Percentiles rank a stretch among this genome's conserved stretches.
These are phyloP conservation scores for Phytophthora agathidicida DNA, from an alignment of 352 stramenopile species.

Conservation along the genomic window DNA sequence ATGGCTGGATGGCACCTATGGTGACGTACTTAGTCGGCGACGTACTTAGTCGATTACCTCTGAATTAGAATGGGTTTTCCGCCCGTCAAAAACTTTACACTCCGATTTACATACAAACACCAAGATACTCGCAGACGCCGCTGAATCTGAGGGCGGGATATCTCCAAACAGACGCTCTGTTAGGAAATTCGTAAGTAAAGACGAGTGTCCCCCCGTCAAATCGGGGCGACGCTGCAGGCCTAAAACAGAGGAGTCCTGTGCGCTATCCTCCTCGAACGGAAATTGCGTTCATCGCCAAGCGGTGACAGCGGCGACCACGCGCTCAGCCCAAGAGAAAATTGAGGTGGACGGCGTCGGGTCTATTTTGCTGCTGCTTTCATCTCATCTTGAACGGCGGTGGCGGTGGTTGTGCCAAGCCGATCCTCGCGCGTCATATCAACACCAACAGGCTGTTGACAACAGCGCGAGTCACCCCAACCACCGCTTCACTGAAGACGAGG, in stretches of 20 bases:
- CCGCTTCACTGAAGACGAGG: background rate
- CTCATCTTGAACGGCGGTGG: background rate
- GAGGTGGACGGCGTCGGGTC: constrained; percentile 12
- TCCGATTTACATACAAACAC: too few relatives aligned
- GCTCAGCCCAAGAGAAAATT: constrained; percentile 7
- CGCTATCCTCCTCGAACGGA: constrained; percentile 1
- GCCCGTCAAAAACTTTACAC: too few relatives aligned
- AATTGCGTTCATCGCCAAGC: too few relatives aligned
- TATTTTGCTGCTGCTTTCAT: constrained; percentile 4
- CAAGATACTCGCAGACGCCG: too few relatives aligned
- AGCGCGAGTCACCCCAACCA: constrained; percentile 1
- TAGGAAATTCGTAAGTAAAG: too few relatives aligned
- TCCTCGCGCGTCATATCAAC: constrained; percentile 1
- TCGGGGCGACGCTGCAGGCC: too few relatives aligned
- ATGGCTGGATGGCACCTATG: constrained; percentile 34
- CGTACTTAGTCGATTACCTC: too few relatives aligned
- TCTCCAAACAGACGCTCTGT: too few relatives aligned
- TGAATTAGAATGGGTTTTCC: too few relatives aligned
- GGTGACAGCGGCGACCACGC: background rate
- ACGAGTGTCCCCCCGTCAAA: too few relatives aligned
- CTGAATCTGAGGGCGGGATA: too few relatives aligned
- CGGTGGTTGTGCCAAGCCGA: background rate
- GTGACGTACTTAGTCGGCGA: background rate
- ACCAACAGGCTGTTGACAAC: background rate
- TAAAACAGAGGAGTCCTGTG: too few relatives aligned